These are phyloP conservation scores for Leucocoprinus birnbaumii DNA, from an alignment of 768 basidiomycete genomes.

Conservation along the genomic window DNA sequence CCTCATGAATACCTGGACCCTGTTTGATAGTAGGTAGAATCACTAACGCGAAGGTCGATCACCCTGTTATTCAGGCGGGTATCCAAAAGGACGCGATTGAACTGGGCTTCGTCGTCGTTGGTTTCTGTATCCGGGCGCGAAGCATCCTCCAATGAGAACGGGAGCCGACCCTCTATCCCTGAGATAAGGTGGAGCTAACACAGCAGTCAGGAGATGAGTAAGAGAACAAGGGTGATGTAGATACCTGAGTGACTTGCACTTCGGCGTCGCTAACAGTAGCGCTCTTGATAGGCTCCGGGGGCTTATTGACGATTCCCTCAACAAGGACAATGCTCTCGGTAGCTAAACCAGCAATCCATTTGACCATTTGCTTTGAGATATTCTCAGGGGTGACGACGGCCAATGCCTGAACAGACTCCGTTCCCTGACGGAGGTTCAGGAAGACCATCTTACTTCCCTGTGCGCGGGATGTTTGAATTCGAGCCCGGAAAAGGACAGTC, in stretches of 20 bases:
- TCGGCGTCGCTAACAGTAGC: slow-evolving; percentile 87
- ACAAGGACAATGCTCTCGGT: slow-evolving; percentile 92
- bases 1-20: slow-evolving; percentile 4
- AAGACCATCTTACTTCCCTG: slow-evolving; percentile 97
- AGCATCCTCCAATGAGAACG: slow-evolving; percentile 93
- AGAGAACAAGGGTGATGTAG: slow-evolving; percentile 14
- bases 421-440: slow-evolving; percentile 86
- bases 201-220: background rate
- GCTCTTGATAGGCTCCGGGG: slow-evolving; percentile 86
- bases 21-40: slow-evolving; percentile 11
- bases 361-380: slow-evolving; percentile 96
- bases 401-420: slow-evolving; percentile 83
- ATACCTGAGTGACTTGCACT: slow-evolving; percentile 78
- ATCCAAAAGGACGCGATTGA: slow-evolving; percentile 83
- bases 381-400: slow-evolving; percentile 67
- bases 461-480: slow-evolving; percentile 87
- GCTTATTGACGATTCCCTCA: slow-evolving; percentile 77
- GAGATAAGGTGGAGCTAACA: slow-evolving; percentile 77
- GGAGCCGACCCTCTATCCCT: slow-evolving; percentile 74
- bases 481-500: slow-evolving; percentile 80
- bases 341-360: slow-evolving; percentile 77
- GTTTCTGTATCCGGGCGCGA: slow-evolving; percentile 76
- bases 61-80: slow-evolving; percentile 94
- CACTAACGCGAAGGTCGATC: slow-evolving; percentile 82
- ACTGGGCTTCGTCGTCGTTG: slow-evolving; percentile 55